Conservation (phyloP, 306 rosid species). For the Canavalia gladiata region DNA sequence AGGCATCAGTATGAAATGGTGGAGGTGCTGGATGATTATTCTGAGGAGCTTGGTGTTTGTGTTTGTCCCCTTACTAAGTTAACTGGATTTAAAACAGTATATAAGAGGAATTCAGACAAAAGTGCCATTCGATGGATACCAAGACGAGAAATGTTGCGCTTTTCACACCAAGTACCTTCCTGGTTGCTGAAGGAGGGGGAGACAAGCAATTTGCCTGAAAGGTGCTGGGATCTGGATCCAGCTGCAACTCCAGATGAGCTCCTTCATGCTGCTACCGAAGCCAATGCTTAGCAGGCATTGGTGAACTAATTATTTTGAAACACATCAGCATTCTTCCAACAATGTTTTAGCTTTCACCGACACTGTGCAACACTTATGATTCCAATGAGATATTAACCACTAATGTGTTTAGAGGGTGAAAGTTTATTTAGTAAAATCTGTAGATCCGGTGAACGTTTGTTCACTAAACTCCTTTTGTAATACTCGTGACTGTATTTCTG, state of each 20-base stretch:
- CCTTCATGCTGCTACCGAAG: conserved; percentile 73
- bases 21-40: conserved; percentile 91
- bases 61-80: conserved; percentile 84
- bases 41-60: conserved; percentile 91
- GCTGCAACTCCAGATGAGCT: conserved; percentile 99
- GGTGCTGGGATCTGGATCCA: conserved; percentile 96
- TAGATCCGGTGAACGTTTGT: conserved; percentile 59
- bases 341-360: conserved; percentile 82
- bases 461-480: conserved; percentile 57
- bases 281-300: conserved; percentile 51
- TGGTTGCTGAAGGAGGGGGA: conserved; percentile 77
- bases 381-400: conserved; percentile 67
- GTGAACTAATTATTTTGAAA: conserved; percentile 51
- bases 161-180: conserved; percentile 99
- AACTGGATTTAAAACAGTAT: conserved; percentile 90
- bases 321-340: conserved; percentile 65
- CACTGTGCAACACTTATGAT: conserved; percentile 69
- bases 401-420: conserved; percentile 66
- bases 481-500: conserved; percentile 49
- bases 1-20: conserved; percentile 97
- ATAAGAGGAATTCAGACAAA: conserved; percentile 70
- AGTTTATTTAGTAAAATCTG: conserved; percentile 51
- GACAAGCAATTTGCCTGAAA: conserved; percentile 67
- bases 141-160: conserved; percentile 85
- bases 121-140: conserved; percentile 83